Evolutionary conservation across 2,329 filamentous ascomycete genomes (phyloP).

Genomic region (Pseudogymnoascus sp.): DNA sequence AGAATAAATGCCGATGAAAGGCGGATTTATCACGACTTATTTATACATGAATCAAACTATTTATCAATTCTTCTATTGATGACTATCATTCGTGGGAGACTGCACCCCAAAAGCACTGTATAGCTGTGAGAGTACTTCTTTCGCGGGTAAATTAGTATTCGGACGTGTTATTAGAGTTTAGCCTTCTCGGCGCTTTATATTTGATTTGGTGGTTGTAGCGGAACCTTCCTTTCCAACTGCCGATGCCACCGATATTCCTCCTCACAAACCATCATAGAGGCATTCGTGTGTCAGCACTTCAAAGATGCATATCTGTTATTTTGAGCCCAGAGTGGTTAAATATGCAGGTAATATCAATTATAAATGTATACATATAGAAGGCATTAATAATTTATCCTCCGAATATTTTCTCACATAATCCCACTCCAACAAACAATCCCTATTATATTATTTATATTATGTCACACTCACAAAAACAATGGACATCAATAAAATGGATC

Average conservation of each 20-base stretch:
- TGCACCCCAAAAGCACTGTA: background rate
- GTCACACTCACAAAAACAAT: background rate
- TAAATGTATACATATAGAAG: background rate
- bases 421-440: too few species aligned
- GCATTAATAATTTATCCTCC: background rate
- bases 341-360: background rate
- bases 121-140: background rate
- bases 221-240: background rate
- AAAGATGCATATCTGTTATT: background rate
- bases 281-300: background rate
- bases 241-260: background rate
- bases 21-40: background rate
- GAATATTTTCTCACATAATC: background rate
- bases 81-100: too few species aligned
- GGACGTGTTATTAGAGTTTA: background rate
- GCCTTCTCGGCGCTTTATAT: background rate
- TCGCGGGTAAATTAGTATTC: background rate
- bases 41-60: background rate
- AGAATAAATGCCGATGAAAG: background rate
- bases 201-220: background rate
- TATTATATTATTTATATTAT: too few species aligned
- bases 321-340: background rate
- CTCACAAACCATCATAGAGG: background rate
- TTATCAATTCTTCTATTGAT: background rate
- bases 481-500: conserved; percentile 7